Conservation (phyloP, 306 rosid species). For the Cicer bijugum region DNA sequence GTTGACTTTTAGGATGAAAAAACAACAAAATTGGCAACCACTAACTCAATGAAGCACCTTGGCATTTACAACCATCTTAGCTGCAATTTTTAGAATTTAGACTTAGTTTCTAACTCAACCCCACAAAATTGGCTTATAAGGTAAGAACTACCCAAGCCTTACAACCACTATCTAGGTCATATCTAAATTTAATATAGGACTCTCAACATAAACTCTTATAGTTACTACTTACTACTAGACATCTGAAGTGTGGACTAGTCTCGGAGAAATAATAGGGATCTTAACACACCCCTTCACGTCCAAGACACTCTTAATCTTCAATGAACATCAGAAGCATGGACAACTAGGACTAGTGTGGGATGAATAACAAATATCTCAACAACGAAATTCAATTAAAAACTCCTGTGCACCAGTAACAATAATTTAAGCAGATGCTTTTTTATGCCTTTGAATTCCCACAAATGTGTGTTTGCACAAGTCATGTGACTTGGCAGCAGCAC, state of each 20-base stretch:
- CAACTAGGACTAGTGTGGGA: background rate
- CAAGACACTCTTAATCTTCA: background rate
- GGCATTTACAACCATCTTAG: background rate
- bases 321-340: background rate
- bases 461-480: background rate
- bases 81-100: background rate
- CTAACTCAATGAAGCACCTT: background rate
- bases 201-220: background rate
- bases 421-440: background rate
- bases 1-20: conserved; percentile 5
- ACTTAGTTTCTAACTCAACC: background rate
- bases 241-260: background rate
- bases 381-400: background rate
- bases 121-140: background rate
- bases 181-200: background rate
- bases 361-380: background rate
- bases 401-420: background rate
- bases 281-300: background rate
- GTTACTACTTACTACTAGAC: background rate
- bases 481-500: background rate
- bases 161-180: background rate
- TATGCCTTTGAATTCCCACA: background rate
- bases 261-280: background rate
- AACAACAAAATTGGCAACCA: background rate
- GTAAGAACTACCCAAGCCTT: background rate